These are phyloP conservation scores for Carex cristatella DNA, from an alignment of 176 grass and related monocot genomes.

Conservation along the genomic window DNA sequence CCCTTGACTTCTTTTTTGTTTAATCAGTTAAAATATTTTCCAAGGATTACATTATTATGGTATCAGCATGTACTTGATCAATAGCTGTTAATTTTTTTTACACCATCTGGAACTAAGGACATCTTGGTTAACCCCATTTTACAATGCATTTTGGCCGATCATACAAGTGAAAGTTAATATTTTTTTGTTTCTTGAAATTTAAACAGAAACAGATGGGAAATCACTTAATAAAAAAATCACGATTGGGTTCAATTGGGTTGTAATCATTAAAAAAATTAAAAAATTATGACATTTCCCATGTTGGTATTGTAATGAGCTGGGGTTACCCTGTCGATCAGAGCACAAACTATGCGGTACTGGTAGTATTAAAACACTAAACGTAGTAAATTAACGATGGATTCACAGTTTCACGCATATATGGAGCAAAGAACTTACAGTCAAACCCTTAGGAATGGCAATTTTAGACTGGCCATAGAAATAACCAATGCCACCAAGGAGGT, in stretches of 20 bases:
- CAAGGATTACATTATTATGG: not conserved
- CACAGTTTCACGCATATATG: slow-evolving; percentile 1
- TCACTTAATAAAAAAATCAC: not conserved
- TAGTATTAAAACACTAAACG: not conserved
- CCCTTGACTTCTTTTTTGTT: not conserved
- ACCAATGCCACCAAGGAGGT: slow-evolving; percentile 84
- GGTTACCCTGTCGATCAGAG: not conserved
- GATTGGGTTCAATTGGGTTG: not conserved
- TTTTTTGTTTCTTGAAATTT: not conserved
- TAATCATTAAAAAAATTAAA: not conserved
- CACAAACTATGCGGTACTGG: not conserved
- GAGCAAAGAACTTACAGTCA: slow-evolving; percentile 66
- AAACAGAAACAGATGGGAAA: not conserved
- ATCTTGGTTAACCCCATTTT: not conserved
- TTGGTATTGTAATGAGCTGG: not conserved
- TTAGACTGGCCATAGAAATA: slow-evolving; percentile 94
- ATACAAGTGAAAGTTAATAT: not conserved
- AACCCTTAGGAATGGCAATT: slow-evolving; percentile 84
- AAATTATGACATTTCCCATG: not conserved
- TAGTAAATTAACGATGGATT: not conserved
- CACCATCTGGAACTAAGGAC: not conserved
- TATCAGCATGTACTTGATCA: not conserved
- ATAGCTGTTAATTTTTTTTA: not conserved
- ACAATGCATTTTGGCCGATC: not conserved
- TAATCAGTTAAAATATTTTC: not conserved